phyloP scores from a whole-genome alignment of 306 rosid species.

The Begonia fuchsioides region DNA sequence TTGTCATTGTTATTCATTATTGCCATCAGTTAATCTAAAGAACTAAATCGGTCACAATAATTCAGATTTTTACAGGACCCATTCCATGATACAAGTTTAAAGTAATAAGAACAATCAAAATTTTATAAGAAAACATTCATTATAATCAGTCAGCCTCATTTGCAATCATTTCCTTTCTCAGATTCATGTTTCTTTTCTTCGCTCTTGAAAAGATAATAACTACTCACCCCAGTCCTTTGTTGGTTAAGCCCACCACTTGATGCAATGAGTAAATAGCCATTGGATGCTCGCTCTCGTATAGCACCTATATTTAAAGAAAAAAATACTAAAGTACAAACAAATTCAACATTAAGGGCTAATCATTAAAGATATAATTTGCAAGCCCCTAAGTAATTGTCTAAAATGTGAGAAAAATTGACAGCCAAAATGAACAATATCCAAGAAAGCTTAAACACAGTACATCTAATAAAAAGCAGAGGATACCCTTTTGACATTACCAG shows the following conservation, averaged over 20 bases:
- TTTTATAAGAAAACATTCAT: too few relatives aligned
- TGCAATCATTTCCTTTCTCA: too few relatives aligned
- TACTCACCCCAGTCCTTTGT: slow-evolving; percentile 90
- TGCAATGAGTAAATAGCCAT: slow-evolving; percentile 91
- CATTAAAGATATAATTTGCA: too few relatives aligned
- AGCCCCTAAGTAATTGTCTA: neutral
- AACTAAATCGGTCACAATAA: too few relatives aligned
- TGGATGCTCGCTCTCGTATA: slow-evolving; percentile 44
- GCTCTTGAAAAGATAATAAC: slow-evolving; percentile 6
- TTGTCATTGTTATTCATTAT: too few relatives aligned
- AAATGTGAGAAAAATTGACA: neutral
- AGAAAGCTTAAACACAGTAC: neutral
- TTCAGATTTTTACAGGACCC: too few relatives aligned
- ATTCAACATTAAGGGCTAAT: too few relatives aligned
- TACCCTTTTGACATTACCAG: neutral
- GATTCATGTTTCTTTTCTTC: neutral
- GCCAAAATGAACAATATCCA: neutral
- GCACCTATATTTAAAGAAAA: slow-evolving; percentile 38
- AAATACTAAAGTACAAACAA: neutral
- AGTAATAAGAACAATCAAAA: too few relatives aligned
- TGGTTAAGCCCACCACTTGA: slow-evolving; percentile 96
- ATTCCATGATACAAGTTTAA: too few relatives aligned
- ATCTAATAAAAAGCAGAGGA: neutral
- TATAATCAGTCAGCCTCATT: too few relatives aligned
- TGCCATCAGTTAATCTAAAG: too few relatives aligned